Percentiles rank a stretch among this genome's conserved stretches.
Evolutionary conservation across 352 stramenopile genomes (phyloP).

Genomic region (Lagenidium giganteum): DNA sequence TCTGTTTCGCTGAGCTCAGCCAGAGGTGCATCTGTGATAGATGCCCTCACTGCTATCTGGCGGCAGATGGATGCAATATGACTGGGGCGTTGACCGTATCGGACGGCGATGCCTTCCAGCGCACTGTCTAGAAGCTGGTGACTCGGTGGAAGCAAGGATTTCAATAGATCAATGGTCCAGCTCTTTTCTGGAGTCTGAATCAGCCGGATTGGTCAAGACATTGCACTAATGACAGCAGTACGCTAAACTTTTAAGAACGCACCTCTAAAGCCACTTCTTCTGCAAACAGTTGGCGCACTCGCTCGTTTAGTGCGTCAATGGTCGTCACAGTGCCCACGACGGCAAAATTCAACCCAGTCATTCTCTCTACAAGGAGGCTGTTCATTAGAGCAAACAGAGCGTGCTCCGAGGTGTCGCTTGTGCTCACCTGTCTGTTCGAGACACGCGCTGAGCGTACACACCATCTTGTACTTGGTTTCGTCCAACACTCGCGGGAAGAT

Average conservation of each 20-base stretch:
- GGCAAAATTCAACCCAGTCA: conserved; percentile 22
- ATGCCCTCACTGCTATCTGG: conserved; percentile 21
- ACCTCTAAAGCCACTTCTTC: conserved; percentile 63
- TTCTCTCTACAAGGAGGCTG: conserved; percentile 1
- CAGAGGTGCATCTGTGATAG: neutral
- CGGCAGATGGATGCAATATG: conserved; percentile 44
- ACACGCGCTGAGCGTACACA: conserved; percentile 34
- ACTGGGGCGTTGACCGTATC: conserved; percentile 56
- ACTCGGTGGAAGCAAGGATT: conserved; percentile 26
- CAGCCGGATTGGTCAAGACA: neutral
- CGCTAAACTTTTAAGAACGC: too few species aligned
- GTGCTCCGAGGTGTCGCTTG: too few species aligned
- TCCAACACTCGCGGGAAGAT: conserved; percentile 50
- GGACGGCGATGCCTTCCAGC: conserved; percentile 43
- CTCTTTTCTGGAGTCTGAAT: conserved; percentile 34
- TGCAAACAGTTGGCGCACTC: conserved; percentile 52
- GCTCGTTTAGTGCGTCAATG: conserved; percentile 31
- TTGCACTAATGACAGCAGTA: too few species aligned
- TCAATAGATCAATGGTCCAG: conserved; percentile 33
- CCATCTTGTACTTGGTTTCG: conserved; percentile 43
- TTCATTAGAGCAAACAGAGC: neutral
- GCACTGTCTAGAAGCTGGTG: conserved; percentile 26
- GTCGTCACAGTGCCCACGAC: conserved; percentile 47
- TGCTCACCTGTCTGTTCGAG: conserved; percentile 42
- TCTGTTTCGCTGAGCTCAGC: conserved; percentile 9